Conservation (phyloP, 73 alveolate species). For the Paramecium tetraurelia region DNA sequence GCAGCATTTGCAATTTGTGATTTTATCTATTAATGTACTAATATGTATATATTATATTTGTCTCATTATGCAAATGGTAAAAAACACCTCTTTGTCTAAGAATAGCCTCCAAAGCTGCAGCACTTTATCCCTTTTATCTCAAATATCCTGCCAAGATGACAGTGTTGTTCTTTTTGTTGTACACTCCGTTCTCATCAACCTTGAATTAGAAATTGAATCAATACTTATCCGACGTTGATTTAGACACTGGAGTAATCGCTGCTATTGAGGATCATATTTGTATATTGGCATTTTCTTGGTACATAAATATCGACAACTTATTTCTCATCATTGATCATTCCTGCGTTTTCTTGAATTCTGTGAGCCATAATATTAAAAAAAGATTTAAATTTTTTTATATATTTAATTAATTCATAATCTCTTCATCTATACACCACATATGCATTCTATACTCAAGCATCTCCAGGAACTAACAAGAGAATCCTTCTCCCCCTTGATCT, state of each 20-base stretch:
- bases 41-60: not conserved
- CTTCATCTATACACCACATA: not conserved
- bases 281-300: constrained; percentile 22
- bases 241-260: constrained; percentile 1
- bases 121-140: constrained; percentile 26
- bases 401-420: not conserved
- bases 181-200: constrained; percentile 22
- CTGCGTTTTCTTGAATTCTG: constrained; percentile 19
- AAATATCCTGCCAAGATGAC: constrained; percentile 22
- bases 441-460: not conserved
- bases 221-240: constrained; percentile 18
- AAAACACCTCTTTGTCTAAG: not conserved
- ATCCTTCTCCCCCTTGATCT: not conserved
- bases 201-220: not conserved
- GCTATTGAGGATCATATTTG: not conserved
- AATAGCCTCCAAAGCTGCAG: not conserved
- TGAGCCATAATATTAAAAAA: constrained; percentile 37
- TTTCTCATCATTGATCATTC: constrained; percentile 28
- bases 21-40: not conserved
- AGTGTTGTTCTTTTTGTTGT: not conserved
- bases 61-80: not conserved
- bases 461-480: not conserved
- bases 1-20: constrained; percentile 21
- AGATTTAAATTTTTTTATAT: constrained; percentile 30
- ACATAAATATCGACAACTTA: constrained; percentile 38